Evolutionary conservation across 371 early-diverging fungal species (phyloP).

Genomic region (Rhizopus sp.): DNA sequence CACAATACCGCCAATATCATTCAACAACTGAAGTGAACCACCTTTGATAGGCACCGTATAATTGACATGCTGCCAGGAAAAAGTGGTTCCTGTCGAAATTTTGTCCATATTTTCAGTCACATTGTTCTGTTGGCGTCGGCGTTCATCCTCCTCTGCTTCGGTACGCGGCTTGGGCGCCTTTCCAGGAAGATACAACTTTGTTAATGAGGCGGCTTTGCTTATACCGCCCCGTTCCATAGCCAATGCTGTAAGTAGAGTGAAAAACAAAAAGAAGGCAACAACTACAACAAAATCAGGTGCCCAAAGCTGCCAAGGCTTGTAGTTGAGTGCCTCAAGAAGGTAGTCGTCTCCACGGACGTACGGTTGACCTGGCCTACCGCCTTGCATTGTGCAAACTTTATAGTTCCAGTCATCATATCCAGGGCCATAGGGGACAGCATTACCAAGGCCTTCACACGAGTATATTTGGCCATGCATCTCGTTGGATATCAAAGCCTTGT

Average conservation of each 20-base stretch:
- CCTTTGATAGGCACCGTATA: constrained; percentile 60
- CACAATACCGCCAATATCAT: constrained; percentile 52
- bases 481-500: constrained; percentile 70
- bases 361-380: constrained; percentile 53
- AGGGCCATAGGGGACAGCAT: constrained; percentile 62
- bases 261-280: constrained; percentile 43
- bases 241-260: constrained; percentile 42
- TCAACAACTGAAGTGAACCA: constrained; percentile 51
- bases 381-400: constrained; percentile 65
- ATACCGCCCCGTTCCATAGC: constrained; percentile 51
- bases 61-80: constrained; percentile 57
- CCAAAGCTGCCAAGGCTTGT: constrained; percentile 32
- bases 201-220: constrained; percentile 46
- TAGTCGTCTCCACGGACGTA: constrained; percentile 64
- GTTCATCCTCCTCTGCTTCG: constrained; percentile 30
- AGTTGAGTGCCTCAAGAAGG: constrained; percentile 58
- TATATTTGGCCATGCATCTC: constrained; percentile 69
- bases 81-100: constrained; percentile 47
- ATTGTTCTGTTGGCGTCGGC: constrained; percentile 27
- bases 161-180: constrained; percentile 35
- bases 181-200: constrained; percentile 52
- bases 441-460: constrained; percentile 47
- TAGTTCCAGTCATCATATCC: constrained; percentile 53
- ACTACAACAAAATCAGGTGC: constrained; percentile 42
- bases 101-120: constrained; percentile 33